Evolutionary conservation across 2,329 filamentous ascomycete genomes (phyloP).

Genomic region (Colletotrichum godetiae): DNA sequence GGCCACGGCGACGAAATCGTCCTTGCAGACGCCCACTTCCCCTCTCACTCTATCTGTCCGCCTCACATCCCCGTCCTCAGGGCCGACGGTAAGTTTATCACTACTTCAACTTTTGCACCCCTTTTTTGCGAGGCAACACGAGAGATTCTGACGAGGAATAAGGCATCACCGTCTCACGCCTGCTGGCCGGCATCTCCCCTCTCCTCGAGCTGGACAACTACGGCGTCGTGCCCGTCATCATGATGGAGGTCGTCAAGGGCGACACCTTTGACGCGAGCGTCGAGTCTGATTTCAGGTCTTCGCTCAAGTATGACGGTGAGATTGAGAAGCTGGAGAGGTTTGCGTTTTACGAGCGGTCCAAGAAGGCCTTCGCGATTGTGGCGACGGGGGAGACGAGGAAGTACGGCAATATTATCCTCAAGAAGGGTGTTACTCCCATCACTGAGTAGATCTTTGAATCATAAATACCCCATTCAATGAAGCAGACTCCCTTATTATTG

Average conservation of each 20-base stretch:
- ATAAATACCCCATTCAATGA: neutral
- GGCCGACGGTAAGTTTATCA: constrained; percentile 19
- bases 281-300: constrained; percentile 21
- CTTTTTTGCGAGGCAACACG: too few species aligned
- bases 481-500: too few species aligned
- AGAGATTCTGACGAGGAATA: too few species aligned
- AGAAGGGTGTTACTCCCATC: constrained; percentile 27
- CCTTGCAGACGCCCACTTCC: constrained; percentile 31
- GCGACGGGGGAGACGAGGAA: constrained; percentile 32
- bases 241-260: constrained; percentile 34
- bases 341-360: constrained; percentile 29
- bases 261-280: constrained; percentile 29
- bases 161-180: constrained; percentile 31
- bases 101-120: too few species aligned
- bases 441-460: neutral
- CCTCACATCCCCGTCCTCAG: constrained; percentile 28
- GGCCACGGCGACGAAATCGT: constrained; percentile 32
- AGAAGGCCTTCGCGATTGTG: constrained; percentile 26
- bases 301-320: constrained; percentile 25
- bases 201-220: constrained; percentile 32
- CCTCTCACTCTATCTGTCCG: constrained; percentile 31
- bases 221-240: constrained; percentile 31
- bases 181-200: constrained; percentile 24
- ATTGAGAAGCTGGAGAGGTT: constrained; percentile 33
- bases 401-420: constrained; percentile 30